These are phyloP conservation scores for Xanthoceras sorbifolium DNA, from an alignment of 345 rosid species.

Conservation along the genomic window DNA sequence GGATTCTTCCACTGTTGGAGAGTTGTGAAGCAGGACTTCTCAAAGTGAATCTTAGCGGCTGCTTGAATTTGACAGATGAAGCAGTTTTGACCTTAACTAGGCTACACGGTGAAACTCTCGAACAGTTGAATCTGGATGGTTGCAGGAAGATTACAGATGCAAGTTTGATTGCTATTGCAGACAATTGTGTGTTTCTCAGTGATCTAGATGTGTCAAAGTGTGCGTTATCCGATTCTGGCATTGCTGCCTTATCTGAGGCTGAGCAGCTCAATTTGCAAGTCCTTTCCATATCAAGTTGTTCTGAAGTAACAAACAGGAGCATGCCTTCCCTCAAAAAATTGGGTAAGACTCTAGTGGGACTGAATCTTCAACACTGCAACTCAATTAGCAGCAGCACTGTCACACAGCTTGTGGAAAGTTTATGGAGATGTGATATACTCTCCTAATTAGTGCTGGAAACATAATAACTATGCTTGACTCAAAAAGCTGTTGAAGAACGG, in stretches of 20 bases:
- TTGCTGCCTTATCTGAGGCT: slow-evolving; percentile 47
- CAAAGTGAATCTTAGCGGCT: slow-evolving; percentile 60
- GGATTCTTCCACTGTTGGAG: slow-evolving; percentile 55
- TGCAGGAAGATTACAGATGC: slow-evolving; percentile 70
- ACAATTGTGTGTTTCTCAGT: slow-evolving; percentile 50
- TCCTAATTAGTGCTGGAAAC: slow-evolving; percentile 29
- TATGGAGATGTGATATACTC: slow-evolving; percentile 79
- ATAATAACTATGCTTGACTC: not conserved
- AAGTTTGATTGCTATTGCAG: slow-evolving; percentile 58
- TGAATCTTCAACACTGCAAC: slow-evolving; percentile 71
- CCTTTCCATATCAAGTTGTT: slow-evolving; percentile 61
- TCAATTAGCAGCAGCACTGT: slow-evolving; percentile 50
- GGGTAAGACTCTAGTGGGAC: slow-evolving; percentile 56
- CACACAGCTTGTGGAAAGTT: slow-evolving; percentile 46
- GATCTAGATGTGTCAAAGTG: slow-evolving; percentile 69
- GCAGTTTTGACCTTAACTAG: slow-evolving; percentile 44
- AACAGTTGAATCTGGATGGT: slow-evolving; percentile 60
- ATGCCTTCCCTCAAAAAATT: slow-evolving; percentile 41
- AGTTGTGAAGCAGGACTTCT: slow-evolving; percentile 56
- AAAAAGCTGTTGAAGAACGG: slow-evolving; percentile 9
- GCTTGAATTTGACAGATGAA: slow-evolving; percentile 60
- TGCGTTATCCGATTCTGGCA: slow-evolving; percentile 53
- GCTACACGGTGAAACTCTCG: slow-evolving; percentile 63
- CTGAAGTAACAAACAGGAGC: slow-evolving; percentile 55
- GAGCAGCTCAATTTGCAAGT: slow-evolving; percentile 53